Evolutionary conservation across 306 rosid species (phyloP), one percentile per base, ranked within the genome.

Genomic region (Dicorynia guianensis): DNA sequence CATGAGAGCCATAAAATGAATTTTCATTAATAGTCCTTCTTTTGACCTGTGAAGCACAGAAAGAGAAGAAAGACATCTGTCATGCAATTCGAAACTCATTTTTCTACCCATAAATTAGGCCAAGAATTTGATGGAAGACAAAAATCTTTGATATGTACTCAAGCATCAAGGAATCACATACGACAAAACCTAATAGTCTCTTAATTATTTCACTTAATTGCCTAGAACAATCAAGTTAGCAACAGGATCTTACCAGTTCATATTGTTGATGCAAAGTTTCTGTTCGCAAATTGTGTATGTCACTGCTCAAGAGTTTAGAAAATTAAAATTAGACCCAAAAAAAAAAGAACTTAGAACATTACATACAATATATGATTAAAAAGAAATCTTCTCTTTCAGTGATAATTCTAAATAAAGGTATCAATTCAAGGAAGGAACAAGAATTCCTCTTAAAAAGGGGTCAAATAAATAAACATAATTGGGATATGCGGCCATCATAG

Each of bases 211-310:
- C 25, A 17, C 38, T 33, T 19, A 55, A 52, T 14, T 43, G 8
- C 12, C 38, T 19, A 33, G 63, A 15, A 69, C 59, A 36, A 36
- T 34, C 4, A 53, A 67, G 69, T 25, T 25, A 25, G 80, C 5
- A 74, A 73, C 40, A 72, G 68, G 60, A 71, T 74, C 90, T 83
- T 82, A 92, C 99, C 92, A 87, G 59, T 86, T 90, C 85, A 74
- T 92, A 95, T 77, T 95, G 98, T 75, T 95, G 96, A 49, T 71
- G 91, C 85, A 95, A 85, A 55, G 90, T 80, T 82, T 95, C 99
- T 3, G 96, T 85, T 83, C 78, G 76, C 84, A 92, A 68, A 80
- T 95, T 92, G 88, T 92, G 97, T 14, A 62, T 3, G 59, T 89
- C 99, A 89, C 99, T 95, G 96, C 59, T 52, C 87, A 83, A 43